Conservation (phyloP, 2,329 filamentous ascomycete species). For the Kalaharituber pfeilii region DNA sequence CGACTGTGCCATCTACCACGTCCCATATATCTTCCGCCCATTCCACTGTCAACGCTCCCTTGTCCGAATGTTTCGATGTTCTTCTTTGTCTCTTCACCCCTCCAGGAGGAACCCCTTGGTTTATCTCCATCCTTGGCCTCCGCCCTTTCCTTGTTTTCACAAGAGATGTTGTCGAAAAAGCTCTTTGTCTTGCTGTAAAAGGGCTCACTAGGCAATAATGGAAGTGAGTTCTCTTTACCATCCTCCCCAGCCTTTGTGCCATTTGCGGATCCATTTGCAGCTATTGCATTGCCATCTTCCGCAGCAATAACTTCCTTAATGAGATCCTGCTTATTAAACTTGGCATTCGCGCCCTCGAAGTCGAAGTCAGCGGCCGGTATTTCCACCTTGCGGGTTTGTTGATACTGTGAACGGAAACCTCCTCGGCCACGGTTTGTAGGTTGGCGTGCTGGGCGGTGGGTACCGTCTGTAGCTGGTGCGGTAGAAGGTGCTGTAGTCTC, state of each 20-base stretch:
- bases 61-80: conserved; percentile 98
- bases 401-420: conserved; percentile 26
- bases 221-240: conserved; percentile 26
- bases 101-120: conserved; percentile 58
- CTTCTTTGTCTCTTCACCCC: conserved; percentile 79
- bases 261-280: conserved; percentile 24
- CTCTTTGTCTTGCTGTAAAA: conserved; percentile 71
- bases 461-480: conserved; percentile 33
- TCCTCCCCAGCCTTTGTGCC: conserved; percentile 5
- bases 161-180: conserved; percentile 98
- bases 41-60: conserved; percentile 73
- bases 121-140: conserved; percentile 47
- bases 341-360: conserved; percentile 70
- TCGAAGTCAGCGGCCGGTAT: conserved; percentile 86
- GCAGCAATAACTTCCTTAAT: conserved; percentile 74
- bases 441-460: conserved; percentile 28
- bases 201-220: conserved; percentile 13
- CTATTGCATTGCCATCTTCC: conserved; percentile 43
- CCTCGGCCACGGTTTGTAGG: conserved; percentile 24
- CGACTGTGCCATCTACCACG: conserved; percentile 63
- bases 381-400: conserved; percentile 50
- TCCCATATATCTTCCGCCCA: conserved; percentile 24
- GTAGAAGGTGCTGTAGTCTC: conserved; percentile 34
- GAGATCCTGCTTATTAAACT: conserved; percentile 74
- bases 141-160: conserved; percentile 74